These are phyloP conservation scores for Kwoniella bestiolae DNA, from an alignment of 768 basidiomycete species.

Conservation along the genomic window DNA sequence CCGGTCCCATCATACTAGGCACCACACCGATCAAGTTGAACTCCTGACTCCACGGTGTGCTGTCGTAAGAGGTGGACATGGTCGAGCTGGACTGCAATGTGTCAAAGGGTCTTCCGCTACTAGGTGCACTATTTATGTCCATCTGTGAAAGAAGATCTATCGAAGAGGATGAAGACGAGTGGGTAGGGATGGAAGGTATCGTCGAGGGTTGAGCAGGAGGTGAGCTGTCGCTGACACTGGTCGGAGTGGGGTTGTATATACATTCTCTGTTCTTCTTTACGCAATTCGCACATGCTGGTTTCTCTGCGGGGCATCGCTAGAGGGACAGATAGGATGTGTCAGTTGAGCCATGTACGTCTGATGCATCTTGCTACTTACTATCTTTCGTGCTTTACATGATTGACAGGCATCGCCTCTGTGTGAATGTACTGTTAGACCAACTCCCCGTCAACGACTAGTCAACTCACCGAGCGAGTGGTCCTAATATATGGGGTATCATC, in stretches of 20 bases:
- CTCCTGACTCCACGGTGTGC: conserved; percentile 2
- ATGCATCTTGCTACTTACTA: conserved; percentile 5
- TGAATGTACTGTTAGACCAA: background rate
- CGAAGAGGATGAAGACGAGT: conserved; percentile 3
- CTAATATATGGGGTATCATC: background rate
- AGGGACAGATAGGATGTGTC: background rate
- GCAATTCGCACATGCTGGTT: conserved; percentile 17
- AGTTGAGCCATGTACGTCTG: background rate
- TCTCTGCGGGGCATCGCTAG: conserved; percentile 23
- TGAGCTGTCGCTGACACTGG: background rate
- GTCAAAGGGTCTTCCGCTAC: background rate
- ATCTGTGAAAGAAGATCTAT: background rate
- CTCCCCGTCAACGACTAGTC: background rate
- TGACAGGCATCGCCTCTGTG: conserved; percentile 26
- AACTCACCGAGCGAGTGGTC: conserved; percentile 17
- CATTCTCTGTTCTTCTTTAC: conserved; percentile 11
- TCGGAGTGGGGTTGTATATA: conserved; percentile 9
- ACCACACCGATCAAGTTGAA: conserved; percentile 10
- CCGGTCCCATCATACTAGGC: conserved; percentile 6
- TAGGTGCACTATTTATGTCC: background rate
- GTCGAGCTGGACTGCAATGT: background rate
- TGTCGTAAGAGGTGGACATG: background rate
- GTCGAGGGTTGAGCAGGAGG: background rate
- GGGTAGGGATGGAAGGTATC: background rate
- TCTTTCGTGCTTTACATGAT: conserved; percentile 18